Evolutionary conservation across 1,139 yeast species (phyloP).

Genomic region (Schizosaccharomyces versatilis): DNA sequence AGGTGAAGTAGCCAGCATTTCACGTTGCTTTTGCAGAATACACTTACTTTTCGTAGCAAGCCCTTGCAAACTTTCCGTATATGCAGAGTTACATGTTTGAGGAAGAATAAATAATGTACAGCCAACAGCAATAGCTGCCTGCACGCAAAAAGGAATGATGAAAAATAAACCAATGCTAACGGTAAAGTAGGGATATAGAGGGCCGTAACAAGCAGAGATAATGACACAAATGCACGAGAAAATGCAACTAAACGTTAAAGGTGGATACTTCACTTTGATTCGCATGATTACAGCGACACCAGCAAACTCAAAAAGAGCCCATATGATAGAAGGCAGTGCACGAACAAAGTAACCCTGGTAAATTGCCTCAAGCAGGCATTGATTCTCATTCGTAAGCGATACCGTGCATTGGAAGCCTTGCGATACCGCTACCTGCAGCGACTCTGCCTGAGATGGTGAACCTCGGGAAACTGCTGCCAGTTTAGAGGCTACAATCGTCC

Average conservation of each 20-base stretch:
- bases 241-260: constrained; percentile 5
- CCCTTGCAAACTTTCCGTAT: constrained; percentile 3
- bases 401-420: background rate
- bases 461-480: constrained; percentile 7
- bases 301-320: constrained; percentile 5
- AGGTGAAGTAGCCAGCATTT: constrained; percentile 6
- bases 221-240: constrained; percentile 4
- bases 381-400: background rate
- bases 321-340: constrained; percentile 6
- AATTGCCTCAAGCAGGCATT: constrained; percentile 7
- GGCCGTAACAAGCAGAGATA: constrained; percentile 4
- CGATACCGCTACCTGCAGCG: constrained; percentile 1
- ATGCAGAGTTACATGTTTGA: constrained; percentile 8
- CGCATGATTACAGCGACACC: constrained; percentile 5
- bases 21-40: constrained; percentile 4
- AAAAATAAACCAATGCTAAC: constrained; percentile 6
- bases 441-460: background rate
- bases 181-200: constrained; percentile 9
- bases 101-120: constrained; percentile 9
- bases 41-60: constrained; percentile 3
- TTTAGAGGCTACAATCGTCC: constrained; percentile 8
- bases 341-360: constrained; percentile 9
- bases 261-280: constrained; percentile 6
- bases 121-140: constrained; percentile 7
- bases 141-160: constrained; percentile 5